Percentiles rank a stretch among this genome's conserved stretches.
These are phyloP conservation scores for Plasmodium knowlesi DNA, from an alignment of 169 alveolate genomes.

Conservation along the genomic window DNA sequence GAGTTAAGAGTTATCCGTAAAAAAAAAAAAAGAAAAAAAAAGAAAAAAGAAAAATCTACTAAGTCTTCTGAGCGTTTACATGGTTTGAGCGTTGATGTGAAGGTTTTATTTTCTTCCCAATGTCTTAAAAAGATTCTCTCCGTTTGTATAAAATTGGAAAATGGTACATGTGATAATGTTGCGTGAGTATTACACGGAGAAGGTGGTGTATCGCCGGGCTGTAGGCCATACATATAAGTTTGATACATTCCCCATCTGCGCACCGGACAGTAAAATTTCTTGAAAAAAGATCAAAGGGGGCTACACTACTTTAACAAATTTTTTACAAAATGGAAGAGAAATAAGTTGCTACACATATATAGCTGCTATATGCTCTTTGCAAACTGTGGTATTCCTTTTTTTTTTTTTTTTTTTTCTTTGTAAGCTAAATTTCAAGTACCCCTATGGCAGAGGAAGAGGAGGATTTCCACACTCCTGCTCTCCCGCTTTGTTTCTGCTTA, in stretches of 20 bases:
- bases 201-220: not conserved
- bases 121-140: not conserved
- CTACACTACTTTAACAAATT: not conserved
- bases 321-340: not conserved
- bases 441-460: not conserved
- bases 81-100: not conserved
- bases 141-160: not conserved
- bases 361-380: not conserved
- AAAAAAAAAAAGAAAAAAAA: no score
- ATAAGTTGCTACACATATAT: not conserved
- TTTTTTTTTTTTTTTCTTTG: not conserved
- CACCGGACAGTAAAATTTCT: not conserved
- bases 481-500: not conserved
- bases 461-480: not conserved
- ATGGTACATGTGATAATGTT: not conserved
- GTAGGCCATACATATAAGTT: not conserved
- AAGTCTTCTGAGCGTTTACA: not conserved
- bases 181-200: not conserved
- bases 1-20: not conserved
- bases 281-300: not conserved
- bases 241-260: not conserved
- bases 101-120: not conserved
- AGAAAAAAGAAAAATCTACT: not conserved
- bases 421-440: not conserved
- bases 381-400: not conserved